Evolutionary conservation across 1,139 yeast genomes (phyloP).

Genomic region (Lodderomyces parapsilosis): DNA sequence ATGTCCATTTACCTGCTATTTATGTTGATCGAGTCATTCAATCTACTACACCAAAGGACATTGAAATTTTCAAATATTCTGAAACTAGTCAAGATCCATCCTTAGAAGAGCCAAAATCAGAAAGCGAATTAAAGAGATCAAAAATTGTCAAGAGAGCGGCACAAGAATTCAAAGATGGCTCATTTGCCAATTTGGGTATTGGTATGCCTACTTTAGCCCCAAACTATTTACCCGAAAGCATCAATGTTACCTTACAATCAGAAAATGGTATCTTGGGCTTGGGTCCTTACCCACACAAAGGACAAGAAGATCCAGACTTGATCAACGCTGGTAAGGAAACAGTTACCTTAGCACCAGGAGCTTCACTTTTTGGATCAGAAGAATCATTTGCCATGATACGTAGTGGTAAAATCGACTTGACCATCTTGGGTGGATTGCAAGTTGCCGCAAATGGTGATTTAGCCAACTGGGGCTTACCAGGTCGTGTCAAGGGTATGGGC

Average conservation of each 20-base stretch:
- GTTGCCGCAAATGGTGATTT: constrained; percentile 48
- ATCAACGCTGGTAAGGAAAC: constrained; percentile 56
- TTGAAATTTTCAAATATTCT: constrained; percentile 32
- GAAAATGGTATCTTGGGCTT: constrained; percentile 52
- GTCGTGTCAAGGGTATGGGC: constrained; percentile 53
- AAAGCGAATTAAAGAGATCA: constrained; percentile 25
- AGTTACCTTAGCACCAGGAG: constrained; percentile 44
- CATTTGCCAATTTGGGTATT: constrained; percentile 46
- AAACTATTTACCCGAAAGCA: constrained; percentile 34
- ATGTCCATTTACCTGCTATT: constrained; percentile 47
- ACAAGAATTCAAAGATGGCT: constrained; percentile 42
- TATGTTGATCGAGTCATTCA: constrained; percentile 42
- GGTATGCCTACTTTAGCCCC: constrained; percentile 54
- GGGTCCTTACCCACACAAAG: constrained; percentile 46
- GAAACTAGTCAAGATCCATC: constrained; percentile 12
- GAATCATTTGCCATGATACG: constrained; percentile 52
- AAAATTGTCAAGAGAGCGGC: constrained; percentile 46
- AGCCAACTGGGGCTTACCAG: constrained; percentile 55
- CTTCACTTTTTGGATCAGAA: constrained; percentile 49
- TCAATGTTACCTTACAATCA: constrained; percentile 43
- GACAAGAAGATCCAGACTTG: constrained; percentile 46
- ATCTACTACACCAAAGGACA: constrained; percentile 39
- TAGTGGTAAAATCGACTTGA: constrained; percentile 44
- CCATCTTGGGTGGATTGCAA: constrained; percentile 51
- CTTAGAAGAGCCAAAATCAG: constrained; percentile 14